Evolutionary conservation across 441 rosid genomes (phyloP), one percentile per base, ranked within the genome.

Genomic region (Gossypium davidsonii): DNA sequence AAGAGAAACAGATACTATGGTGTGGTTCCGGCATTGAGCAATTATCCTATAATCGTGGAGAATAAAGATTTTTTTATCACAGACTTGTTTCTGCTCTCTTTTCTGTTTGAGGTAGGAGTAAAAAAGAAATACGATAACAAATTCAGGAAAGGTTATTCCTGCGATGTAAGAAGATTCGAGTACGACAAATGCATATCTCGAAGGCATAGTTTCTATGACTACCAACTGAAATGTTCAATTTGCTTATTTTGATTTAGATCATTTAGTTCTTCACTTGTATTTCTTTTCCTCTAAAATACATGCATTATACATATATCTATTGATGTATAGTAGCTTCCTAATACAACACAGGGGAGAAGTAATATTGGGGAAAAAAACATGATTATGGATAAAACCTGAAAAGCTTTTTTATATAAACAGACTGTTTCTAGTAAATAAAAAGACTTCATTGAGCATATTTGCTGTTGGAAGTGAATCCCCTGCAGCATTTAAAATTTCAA

Each of bases 61-160:
- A 94, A 67, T 94, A 97, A 0, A 85, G 93, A 80, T 88, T 94
- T 73, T 94, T 97, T 0, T 92, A 92, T 69, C 97, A 80, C 98
- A 80, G 97, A 71, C 97, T 97, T 2, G 98, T 94, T 21, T 94
- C 94, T 44, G 85, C 93, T 0, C 78, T 89, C 20, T 92, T 94
- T 73, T 83, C 88, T 0, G 85, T 90, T 34, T 69, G 88, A 85
- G 58, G 93, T 89, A 57, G 89, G 89, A 77, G 82, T 79, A 44
- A 85, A 81, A 82, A 88, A 74, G 69, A 77, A 80, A 34, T 76
- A 17, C 56, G 71, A 67, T 31, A 80, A 68, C 77, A 81, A 71
- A 82, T 85, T 90, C 68, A 86, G 90, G 67, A 89, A 94, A 74
- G 92, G 93, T 7, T 89, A 82, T 73, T 90, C 94, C 0, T 88